phyloP scores from a whole-genome alignment of 2,329 filamentous ascomycete species.

The Fonsecaea multimorphosa region DNA sequence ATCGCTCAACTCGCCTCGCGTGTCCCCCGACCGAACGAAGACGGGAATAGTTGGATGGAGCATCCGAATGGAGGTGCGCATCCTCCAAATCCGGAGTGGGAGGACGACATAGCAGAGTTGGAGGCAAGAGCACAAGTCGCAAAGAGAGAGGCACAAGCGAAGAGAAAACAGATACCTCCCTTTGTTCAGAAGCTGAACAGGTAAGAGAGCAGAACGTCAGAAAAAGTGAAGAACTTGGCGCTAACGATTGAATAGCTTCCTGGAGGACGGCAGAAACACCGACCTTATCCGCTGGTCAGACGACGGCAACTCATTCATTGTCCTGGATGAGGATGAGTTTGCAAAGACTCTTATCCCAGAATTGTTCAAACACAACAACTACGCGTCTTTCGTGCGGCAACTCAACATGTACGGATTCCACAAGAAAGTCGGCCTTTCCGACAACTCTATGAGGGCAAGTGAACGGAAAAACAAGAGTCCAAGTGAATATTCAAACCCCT shows the following conservation, averaged over 20 bases:
- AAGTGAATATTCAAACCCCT: slow-evolving; percentile 97
- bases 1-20: slow-evolving; percentile 44
- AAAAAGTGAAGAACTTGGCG: neutral
- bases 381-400: slow-evolving; percentile 76
- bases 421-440: slow-evolving; percentile 82
- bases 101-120: slow-evolving; percentile 74
- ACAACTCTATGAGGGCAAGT: slow-evolving; percentile 97
- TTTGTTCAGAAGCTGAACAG: slow-evolving; percentile 99
- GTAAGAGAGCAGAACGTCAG: slow-evolving; percentile 59
- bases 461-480: slow-evolving; percentile 97
- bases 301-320: slow-evolving; percentile 93
- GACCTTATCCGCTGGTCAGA: slow-evolving; percentile 97
- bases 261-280: slow-evolving; percentile 90
- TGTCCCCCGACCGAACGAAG: slow-evolving; percentile 23
- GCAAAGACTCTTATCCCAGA: slow-evolving; percentile 75
- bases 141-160: slow-evolving; percentile 85
- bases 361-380: slow-evolving; percentile 80
- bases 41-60: slow-evolving; percentile 45
- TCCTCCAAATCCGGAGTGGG: slow-evolving; percentile 52
- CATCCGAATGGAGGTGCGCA: slow-evolving; percentile 45
- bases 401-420: slow-evolving; percentile 71
- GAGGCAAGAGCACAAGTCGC: slow-evolving; percentile 80
- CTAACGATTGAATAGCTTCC: slow-evolving; percentile 67
- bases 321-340: slow-evolving; percentile 92
- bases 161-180: slow-evolving; percentile 93